phyloP scores from a whole-genome alignment of 1,284 basidiomycete species.

The Pseudozyma tsukubaensis region DNA sequence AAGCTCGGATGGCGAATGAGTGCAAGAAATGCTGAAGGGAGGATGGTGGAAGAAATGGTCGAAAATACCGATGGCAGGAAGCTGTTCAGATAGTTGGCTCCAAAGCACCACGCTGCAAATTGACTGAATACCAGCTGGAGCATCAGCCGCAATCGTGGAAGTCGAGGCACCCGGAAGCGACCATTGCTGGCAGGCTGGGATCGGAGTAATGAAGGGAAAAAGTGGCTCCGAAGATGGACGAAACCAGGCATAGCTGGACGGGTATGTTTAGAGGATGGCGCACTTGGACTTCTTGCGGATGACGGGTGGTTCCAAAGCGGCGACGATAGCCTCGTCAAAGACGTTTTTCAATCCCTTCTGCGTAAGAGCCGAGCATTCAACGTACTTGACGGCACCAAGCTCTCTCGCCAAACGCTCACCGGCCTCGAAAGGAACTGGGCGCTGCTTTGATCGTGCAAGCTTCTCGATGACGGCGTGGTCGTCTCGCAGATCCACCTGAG shows the following conservation, averaged over 20 bases:
- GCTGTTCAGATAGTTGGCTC: too few relatives aligned
- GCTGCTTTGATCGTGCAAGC: conserved; percentile 93
- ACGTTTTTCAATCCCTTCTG: conserved; percentile 99
- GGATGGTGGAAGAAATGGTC: too few relatives aligned
- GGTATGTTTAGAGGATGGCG: conserved; percentile 78
- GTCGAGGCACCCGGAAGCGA: too few relatives aligned
- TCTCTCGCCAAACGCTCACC: conserved; percentile 95
- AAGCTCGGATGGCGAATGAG: too few relatives aligned
- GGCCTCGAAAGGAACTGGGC: conserved; percentile 86
- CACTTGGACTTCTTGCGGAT: conserved; percentile 83
- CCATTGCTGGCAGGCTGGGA: not conserved
- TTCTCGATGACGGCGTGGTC: conserved; percentile 94
- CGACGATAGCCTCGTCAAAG: conserved; percentile 99
- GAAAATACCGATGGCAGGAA: too few relatives aligned
- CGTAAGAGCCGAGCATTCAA: conserved; percentile 97
- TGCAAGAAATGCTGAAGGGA: too few relatives aligned
- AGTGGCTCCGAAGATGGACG: conserved; percentile 10
- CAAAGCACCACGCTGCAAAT: too few relatives aligned
- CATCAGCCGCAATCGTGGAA: too few relatives aligned
- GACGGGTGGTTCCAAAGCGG: conserved; percentile 94
- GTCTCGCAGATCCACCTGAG: conserved; percentile 96
- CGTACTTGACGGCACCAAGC: conserved; percentile 97
- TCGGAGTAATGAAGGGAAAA: too few relatives aligned
- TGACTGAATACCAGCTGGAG: too few relatives aligned
- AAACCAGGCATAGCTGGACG: not conserved